phyloP scores from a whole-genome alignment of 1,284 basidiomycete genomes.

The Papiliotrema flavescens region DNA sequence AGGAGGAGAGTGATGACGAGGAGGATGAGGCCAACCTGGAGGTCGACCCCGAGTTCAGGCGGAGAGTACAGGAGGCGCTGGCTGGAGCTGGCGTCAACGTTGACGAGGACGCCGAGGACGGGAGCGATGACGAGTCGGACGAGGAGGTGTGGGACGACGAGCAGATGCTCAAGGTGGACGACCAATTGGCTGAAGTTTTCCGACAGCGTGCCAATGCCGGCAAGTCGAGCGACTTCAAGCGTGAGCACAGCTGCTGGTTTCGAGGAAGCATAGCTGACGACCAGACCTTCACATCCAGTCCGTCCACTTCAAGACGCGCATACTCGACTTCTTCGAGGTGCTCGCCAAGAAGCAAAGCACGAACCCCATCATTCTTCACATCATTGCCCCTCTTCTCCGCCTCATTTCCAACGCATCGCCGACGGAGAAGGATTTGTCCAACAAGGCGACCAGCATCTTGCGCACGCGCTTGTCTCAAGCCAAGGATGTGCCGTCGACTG shows the following conservation, averaged over 20 bases:
- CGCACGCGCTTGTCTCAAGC: slow-evolving; percentile 69
- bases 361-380: slow-evolving; percentile 62
- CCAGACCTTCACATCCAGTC: slow-evolving; percentile 57
- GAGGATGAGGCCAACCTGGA: slow-evolving; percentile 14
- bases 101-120: slow-evolving; percentile 23
- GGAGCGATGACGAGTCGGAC: slow-evolving; percentile 49
- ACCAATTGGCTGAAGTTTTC: slow-evolving; percentile 88
- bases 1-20: slow-evolving; percentile 52
- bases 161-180: slow-evolving; percentile 95
- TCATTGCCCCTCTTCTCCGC: slow-evolving; percentile 73
- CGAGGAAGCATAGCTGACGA: neutral
- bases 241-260: slow-evolving; percentile 18
- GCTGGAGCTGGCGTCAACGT: slow-evolving; percentile 67
- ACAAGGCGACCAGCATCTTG: slow-evolving; percentile 77
- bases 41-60: slow-evolving; percentile 65
- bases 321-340: slow-evolving; percentile 84
- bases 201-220: slow-evolving; percentile 54
- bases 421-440: slow-evolving; percentile 78
- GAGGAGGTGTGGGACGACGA: slow-evolving; percentile 88
- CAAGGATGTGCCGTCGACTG: slow-evolving; percentile 61
- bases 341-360: slow-evolving; percentile 72
- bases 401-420: slow-evolving; percentile 62
- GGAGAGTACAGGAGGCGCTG: slow-evolving; percentile 72
- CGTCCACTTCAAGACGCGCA: slow-evolving; percentile 89
- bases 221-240: slow-evolving; percentile 52